Evolutionary conservation across 495 filamentous ascomycete species (phyloP).

Genomic region (Cudoniella acicularis): DNA sequence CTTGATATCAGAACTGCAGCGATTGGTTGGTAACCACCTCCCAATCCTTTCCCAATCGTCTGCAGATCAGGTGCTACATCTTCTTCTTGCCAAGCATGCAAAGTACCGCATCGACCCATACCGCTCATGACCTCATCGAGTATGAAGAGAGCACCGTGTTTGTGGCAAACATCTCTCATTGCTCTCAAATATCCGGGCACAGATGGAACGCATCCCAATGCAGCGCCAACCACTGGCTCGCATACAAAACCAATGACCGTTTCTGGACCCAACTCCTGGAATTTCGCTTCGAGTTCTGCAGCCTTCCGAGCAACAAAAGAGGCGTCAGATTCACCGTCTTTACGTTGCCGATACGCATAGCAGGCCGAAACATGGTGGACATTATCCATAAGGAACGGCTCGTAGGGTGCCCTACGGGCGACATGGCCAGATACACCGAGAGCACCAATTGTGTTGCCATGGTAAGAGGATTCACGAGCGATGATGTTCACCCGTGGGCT

Average conservation of each 20-base stretch:
- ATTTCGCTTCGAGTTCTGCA: constrained; percentile 70
- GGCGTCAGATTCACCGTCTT: constrained; percentile 39
- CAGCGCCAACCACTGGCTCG: constrained; percentile 62
- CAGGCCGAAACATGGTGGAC: constrained; percentile 66
- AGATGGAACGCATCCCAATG: constrained; percentile 60
- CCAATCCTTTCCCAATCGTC: constrained; percentile 66
- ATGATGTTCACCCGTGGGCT: constrained; percentile 58
- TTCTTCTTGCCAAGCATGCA: constrained; percentile 68
- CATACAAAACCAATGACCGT: constrained; percentile 75
- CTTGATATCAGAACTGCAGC: constrained; percentile 55
- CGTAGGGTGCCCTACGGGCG: constrained; percentile 59
- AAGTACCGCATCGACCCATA: constrained; percentile 64
- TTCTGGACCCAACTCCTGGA: constrained; percentile 64
- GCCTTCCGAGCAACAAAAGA: constrained; percentile 49
- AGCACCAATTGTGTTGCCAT: constrained; percentile 69
- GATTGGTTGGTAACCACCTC: constrained; percentile 58
- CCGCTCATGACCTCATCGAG: constrained; percentile 81
- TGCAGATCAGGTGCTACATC: constrained; percentile 61
- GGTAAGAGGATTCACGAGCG: constrained; percentile 65
- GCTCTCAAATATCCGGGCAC: constrained; percentile 62
- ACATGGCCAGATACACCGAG: constrained; percentile 62
- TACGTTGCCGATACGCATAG: constrained; percentile 58
- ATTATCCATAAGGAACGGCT: constrained; percentile 57
- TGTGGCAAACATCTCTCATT: constrained; percentile 58
- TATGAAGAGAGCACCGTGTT: constrained; percentile 64